These are phyloP conservation scores for Musa beccarii DNA, from an alignment of 176 grass and related monocot genomes.

Conservation along the genomic window DNA sequence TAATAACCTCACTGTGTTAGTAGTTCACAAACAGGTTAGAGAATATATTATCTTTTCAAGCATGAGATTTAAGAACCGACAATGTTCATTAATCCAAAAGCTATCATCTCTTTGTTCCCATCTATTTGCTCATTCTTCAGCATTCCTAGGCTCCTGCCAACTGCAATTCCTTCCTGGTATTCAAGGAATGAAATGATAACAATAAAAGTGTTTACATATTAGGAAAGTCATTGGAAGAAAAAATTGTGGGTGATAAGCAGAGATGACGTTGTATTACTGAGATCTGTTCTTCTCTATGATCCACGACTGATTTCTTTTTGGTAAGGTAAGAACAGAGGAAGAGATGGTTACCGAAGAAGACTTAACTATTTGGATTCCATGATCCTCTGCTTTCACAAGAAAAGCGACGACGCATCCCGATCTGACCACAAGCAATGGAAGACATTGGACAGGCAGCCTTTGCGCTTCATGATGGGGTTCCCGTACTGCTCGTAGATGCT, in stretches of 20 bases:
- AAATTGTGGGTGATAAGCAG: too few species aligned
- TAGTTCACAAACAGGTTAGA: too few species aligned
- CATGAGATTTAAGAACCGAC: constrained; percentile 73
- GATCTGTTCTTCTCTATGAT: constrained; percentile 16
- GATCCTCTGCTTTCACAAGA: constrained; percentile 64
- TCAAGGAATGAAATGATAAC: not conserved
- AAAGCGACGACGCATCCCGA: constrained; percentile 64
- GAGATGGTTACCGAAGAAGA: too few species aligned
- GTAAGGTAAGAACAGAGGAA: too few species aligned
- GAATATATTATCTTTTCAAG: too few species aligned
- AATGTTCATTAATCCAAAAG: constrained; percentile 91
- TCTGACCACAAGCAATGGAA: constrained; percentile 63
- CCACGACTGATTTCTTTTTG: too few species aligned
- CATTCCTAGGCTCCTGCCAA: constrained; percentile 74
- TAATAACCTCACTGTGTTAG: too few species aligned
- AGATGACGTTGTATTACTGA: constrained; percentile 35
- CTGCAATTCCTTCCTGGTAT: constrained; percentile 88
- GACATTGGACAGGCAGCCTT: constrained; percentile 25
- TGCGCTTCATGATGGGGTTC: not conserved
- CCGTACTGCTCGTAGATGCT: too few species aligned
- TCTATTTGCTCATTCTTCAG: constrained; percentile 94
- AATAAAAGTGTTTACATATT: too few species aligned
- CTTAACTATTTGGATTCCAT: constrained; percentile 73
- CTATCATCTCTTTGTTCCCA: constrained; percentile 98
- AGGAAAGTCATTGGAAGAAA: too few species aligned